A percentile compares a stretch with the other conserved stretches of the same genome.
phyloP scores from a whole-genome alignment of 495 filamentous ascomycete genomes.

The Friedmanniomyces simplex region DNA sequence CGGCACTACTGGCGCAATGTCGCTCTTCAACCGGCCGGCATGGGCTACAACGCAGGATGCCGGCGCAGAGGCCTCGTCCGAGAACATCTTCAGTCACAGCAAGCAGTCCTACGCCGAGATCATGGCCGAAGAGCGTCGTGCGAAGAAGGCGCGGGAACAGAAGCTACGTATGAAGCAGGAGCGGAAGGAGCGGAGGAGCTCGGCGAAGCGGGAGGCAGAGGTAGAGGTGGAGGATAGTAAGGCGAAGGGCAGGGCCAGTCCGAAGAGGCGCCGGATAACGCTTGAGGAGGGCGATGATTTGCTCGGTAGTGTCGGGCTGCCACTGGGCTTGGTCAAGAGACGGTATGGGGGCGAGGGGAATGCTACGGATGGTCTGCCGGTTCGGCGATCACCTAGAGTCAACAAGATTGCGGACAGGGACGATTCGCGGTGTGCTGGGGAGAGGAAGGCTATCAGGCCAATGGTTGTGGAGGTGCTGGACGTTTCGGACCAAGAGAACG shows the following conservation, averaged over 20 bases:
- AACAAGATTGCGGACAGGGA: background rate
- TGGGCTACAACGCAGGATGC: conserved; percentile 35
- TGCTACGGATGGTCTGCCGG: background rate
- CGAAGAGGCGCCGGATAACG: conserved; percentile 12
- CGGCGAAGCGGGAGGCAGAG: conserved; percentile 11
- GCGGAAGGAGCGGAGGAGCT: conserved; percentile 23
- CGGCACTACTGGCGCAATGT: conserved; percentile 24
- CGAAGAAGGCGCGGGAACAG: conserved; percentile 29
- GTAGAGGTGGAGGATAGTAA: conserved; percentile 23
- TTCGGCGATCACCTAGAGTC: conserved; percentile 9
- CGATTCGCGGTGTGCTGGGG: background rate
- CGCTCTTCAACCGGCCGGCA: conserved; percentile 58
- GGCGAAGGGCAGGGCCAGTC: conserved; percentile 1
- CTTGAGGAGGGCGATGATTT: conserved; percentile 5
- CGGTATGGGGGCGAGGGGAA: background rate
- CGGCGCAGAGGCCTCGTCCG: conserved; percentile 37
- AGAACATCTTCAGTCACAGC: conserved; percentile 51
- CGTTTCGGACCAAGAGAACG: background rate
- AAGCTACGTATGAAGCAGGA: conserved; percentile 19
- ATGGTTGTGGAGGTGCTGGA: background rate
- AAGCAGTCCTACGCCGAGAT: conserved; percentile 45
- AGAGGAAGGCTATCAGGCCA: background rate
- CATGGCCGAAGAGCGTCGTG: conserved; percentile 44
- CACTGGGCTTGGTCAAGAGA: background rate
- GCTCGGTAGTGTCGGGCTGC: conserved; percentile 1